A percentile compares a stretch with the other conserved stretches of the same genome.
Evolutionary conservation across 2,329 filamentous ascomycete species (phyloP).

Genomic region (Ceratocystis albifundus): DNA sequence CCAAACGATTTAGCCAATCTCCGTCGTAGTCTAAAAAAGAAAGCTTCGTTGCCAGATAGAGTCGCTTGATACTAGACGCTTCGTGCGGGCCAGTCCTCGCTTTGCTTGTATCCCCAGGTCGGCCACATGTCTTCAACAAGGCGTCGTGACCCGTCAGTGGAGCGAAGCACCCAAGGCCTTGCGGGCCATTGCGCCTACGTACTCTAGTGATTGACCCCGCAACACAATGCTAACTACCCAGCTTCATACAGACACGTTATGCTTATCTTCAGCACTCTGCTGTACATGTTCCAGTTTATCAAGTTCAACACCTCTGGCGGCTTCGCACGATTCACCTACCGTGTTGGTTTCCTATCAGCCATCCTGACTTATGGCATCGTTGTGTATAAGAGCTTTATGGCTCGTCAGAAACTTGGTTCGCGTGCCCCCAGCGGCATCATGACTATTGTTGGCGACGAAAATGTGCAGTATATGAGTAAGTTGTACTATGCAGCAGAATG

Average conservation of each 20-base stretch:
- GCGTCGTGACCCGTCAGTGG: background rate
- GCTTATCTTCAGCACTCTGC: conserved; percentile 68
- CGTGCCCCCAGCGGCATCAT: conserved; percentile 49
- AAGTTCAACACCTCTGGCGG: conserved; percentile 75
- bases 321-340: conserved; percentile 75
- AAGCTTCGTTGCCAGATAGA: background rate
- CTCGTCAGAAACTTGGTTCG: conserved; percentile 63
- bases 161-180: background rate
- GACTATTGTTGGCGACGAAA: conserved; percentile 73
- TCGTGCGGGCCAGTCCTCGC: background rate
- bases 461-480: conserved; percentile 93
- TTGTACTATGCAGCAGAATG: conserved; percentile 23
- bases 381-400: conserved; percentile 92
- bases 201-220: background rate
- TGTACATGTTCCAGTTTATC: conserved; percentile 76
- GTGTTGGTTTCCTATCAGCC: conserved; percentile 77
- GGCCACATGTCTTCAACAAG: background rate
- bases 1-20: conserved; percentile 4
- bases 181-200: background rate
- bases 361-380: conserved; percentile 94
- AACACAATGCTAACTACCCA: conserved; percentile 6
- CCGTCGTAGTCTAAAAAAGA: background rate
- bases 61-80: background rate
- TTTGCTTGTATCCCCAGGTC: background rate
- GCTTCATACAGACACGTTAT: conserved; percentile 58